These are phyloP conservation scores for Setomelanomma holmii DNA, from an alignment of 2,329 filamentous ascomycete genomes.

Conservation along the genomic window DNA sequence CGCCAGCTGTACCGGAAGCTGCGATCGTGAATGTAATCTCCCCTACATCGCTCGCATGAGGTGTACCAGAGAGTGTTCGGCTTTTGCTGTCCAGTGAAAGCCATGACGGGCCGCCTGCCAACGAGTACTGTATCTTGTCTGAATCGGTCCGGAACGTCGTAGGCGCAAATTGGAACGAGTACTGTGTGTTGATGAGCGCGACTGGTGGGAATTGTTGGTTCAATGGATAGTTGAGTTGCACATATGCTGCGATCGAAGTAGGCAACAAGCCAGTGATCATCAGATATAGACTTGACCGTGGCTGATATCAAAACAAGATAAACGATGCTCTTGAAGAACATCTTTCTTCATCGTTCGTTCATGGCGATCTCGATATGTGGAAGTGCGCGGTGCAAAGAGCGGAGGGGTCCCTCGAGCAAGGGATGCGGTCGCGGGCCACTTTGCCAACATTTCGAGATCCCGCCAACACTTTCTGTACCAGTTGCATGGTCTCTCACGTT, in stretches of 20 bases:
- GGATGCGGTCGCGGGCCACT: slow-evolving; percentile 30
- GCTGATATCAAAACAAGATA: too few species aligned
- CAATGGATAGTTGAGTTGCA: slow-evolving; percentile 69
- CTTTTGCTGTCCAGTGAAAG: slow-evolving; percentile 71
- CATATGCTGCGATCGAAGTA: slow-evolving; percentile 31
- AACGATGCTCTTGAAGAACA: too few species aligned
- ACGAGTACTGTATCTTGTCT: slow-evolving; percentile 67
- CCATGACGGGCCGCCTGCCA: slow-evolving; percentile 74
- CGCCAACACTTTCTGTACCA: slow-evolving; percentile 11
- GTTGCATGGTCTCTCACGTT: slow-evolving; percentile 16
- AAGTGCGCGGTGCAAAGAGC: not conserved
- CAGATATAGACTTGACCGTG: slow-evolving; percentile 28
- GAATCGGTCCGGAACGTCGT: slow-evolving; percentile 74
- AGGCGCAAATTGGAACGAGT: slow-evolving; percentile 73
- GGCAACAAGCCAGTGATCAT: slow-evolving; percentile 23
- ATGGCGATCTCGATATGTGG: not conserved
- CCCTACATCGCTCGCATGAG: slow-evolving; percentile 64
- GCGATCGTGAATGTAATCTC: slow-evolving; percentile 69
- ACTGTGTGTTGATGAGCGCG: slow-evolving; percentile 71
- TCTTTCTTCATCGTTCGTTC: too few species aligned
- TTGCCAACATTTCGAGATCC: slow-evolving; percentile 20
- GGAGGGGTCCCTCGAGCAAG: slow-evolving; percentile 37
- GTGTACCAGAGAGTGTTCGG: slow-evolving; percentile 75
- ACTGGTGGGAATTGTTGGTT: slow-evolving; percentile 86
- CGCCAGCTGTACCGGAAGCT: slow-evolving; percentile 72